Evolutionary conservation across 192 early-diverging fungal genomes (phyloP), one percentile per base, ranked within the genome.

Genomic region (Nowakowskiella sp.): DNA sequence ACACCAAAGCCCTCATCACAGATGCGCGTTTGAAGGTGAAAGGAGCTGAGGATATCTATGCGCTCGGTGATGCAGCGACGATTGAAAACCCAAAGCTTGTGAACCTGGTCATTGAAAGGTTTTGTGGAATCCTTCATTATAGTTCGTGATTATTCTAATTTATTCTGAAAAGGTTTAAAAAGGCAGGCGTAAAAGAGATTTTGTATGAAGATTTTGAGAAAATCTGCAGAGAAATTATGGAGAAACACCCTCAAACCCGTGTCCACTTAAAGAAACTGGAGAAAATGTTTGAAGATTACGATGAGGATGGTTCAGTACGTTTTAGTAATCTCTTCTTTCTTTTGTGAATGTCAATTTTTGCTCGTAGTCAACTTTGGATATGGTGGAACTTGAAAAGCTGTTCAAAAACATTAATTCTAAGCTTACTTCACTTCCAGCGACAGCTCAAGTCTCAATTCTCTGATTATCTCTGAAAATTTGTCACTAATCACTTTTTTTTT

Each of bases 41-140:
- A 19, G 86, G 86, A 21, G 66, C 63, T 3, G 60, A 64, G 0
- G 69, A 71, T 51, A 73, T 84, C 6, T 87, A 80, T 61, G 82
- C 85, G 62, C 62, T 88, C 32, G 86, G 86, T 8, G 86, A 88
- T 58, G 85, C 84, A 58, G 71, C 84, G 5, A 86, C 81, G 6
- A 78, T 88, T 30, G 80, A 81, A 25, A 76, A 78, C 48, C 85
- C 84, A 27, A 72, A 81, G 21, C 52, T 70, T 49, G 1, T 64
- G 49, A 63, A 60, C 29, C 7, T 69, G 4, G 28, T 70, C 16
- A 65, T 53, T 6, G 25, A 57, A 23, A 30, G 43, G 50, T 61
- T 50, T 31, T 44, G n/a, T n/a, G n/a, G n/a, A n/a, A n/a, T n/a
- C n/a, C n/a, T n/a, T n/a, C n/a, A n/a, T n/a, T n/a, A n/a, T n/a